These are phyloP conservation scores for Ceratocystis huliohia DNA, from an alignment of 2,329 filamentous ascomycete species.

Conservation along the genomic window DNA sequence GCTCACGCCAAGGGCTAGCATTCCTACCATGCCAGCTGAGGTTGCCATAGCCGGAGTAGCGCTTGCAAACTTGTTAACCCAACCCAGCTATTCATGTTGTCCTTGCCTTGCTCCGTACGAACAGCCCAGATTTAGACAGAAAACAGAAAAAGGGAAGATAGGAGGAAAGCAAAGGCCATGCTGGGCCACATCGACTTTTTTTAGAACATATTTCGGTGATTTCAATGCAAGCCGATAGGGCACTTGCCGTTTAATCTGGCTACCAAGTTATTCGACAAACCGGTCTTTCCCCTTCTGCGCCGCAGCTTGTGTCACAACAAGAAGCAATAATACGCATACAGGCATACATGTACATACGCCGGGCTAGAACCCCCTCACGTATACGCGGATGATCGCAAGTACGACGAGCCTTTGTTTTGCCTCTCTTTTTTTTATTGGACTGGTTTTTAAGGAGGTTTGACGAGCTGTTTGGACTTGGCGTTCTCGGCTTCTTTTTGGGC, in stretches of 20 bases:
- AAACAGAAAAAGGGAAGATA: not conserved
- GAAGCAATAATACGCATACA: not conserved
- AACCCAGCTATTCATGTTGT: not conserved
- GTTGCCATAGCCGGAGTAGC: not conserved
- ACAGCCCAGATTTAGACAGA: not conserved
- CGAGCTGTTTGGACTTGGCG: not conserved
- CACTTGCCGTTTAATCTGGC: not conserved
- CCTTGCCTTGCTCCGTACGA: not conserved
- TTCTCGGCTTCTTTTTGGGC: not conserved
- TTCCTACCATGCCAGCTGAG: constrained; percentile 5
- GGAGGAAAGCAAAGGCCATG: not conserved
- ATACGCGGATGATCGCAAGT: no score
- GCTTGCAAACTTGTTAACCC: not conserved
- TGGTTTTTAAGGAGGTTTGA: no score
- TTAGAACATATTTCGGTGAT: no score
- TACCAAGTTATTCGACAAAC: not conserved
- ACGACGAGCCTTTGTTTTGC: not conserved
- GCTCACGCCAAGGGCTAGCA: not conserved
- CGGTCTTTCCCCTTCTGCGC: not conserved
- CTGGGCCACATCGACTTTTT: no score
- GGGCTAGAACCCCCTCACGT: no score
- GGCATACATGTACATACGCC: not conserved
- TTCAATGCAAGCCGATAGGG: not conserved
- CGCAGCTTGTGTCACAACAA: not conserved
- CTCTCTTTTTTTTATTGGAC: not conserved